Base-by-base conservation (phyloP, 1,284 basidiomycete species). In the Rhodotorula sp. region DNA sequence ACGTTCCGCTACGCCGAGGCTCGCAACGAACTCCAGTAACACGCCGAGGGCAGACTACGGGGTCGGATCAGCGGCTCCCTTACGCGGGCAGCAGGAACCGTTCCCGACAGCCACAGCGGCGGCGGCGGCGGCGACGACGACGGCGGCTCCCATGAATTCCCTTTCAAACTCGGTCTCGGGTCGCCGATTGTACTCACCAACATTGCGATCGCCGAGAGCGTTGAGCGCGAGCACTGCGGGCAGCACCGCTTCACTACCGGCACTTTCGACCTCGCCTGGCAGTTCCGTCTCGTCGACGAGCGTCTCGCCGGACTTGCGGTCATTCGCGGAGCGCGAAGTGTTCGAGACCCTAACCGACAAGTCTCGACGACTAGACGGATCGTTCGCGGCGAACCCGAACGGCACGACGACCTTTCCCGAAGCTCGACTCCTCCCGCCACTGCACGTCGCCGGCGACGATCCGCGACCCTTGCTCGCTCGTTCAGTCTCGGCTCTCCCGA, bases 131-230 rank as follows among this genome's bases (percentile, higher is more conserved):
- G 16, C 10, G 8, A 23, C 60, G 21, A 34, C 34, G 34, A 34
- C 34, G 34, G 20, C 67, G 26, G 54, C 64, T 6, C 64, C 68
- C 46, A 65, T 67, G 58, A 48, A n/a, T 8, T 60, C 69, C 46
- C 71, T 73, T 14, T 68, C 71, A 18, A 29, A 62, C 3, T 69
- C 71, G 29, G 67, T 66, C 26, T 69, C 71, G 20, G 64, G 65
- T 0, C 68, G 71, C 1, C 65, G 61, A 7, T 23, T 72, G 2
- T 68, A 64, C 31, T 72, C 68, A 8, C 71, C 71, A 3, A 43
- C 62, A 4, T n/a, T 64, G 8, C 62, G 71, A 14, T 31, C 58
- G 3, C 68, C 71, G 15, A 56, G 61, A 15, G 34, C 64, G 6
- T 34, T 46, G 15, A 47, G 39, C 39, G 46, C 21, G 47, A 62